Evolutionary conservation across 106 monocot species (phyloP), one percentile per base, ranked within the genome.

Genomic region (Narthecium ossifragum): DNA sequence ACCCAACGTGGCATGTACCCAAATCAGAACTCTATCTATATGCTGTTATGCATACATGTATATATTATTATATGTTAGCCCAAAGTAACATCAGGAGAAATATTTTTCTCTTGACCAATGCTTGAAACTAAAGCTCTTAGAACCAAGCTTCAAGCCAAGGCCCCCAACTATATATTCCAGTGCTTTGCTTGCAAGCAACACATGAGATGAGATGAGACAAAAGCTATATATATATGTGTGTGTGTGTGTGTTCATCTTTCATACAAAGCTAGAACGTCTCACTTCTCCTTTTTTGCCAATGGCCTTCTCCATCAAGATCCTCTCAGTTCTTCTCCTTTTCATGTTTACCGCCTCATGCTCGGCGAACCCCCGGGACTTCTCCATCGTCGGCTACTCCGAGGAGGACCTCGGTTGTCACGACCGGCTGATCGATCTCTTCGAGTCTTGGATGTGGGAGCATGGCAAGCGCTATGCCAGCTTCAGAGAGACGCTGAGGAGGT

Each of bases 401-500:
- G 60, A 52, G 6, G 74, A 61, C 25, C 53, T 74, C 7, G 45
- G 15, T 12, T 57, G 63, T 6, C 45, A 43, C 29, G 55, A 68
- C 4, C 59, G 26, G 12, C 58, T 72, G 0, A 22, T 46, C 11
- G 48, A 63, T 25, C 68, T 79, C 36, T 79, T 79, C 26, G 58
- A 63, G 27, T 38, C 49, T 3, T 79, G 78, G 78, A 51, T 69
- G 17, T 47, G 12, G 2, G 68, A 60, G 45, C 78, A 79, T 27
- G 20, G 67, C 25, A 73, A 72, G 48, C 26, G 15, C 26, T 77
- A 77, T n/a, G 38, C 24, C 15, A 62, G 39, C 45, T 48, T 55
- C 21, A 54, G 73, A 8, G 78, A 72, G 56, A 73, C 72, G 49
- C 57, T 66, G 29, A 57, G 33, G 39, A 60, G 61, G 67, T 78